Percentiles rank a stretch among this genome's conserved stretches.
Conservation (phyloP, 2,329 filamentous ascomycete genomes). For the Pyrenochaeta sp. region DNA sequence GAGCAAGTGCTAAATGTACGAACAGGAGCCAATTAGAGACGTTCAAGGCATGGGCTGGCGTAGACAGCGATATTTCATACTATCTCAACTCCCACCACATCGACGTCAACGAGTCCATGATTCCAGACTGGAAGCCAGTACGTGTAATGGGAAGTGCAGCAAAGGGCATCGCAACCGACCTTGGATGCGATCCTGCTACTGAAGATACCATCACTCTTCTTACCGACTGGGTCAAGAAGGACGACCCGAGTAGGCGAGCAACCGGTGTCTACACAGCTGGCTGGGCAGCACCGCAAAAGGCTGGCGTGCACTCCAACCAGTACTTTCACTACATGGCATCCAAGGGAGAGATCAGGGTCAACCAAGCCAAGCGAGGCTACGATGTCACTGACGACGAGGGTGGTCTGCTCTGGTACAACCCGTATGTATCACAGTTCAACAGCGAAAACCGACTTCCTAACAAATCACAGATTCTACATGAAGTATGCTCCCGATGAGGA, state of each 20-base stretch:
- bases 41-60: constrained; percentile 92
- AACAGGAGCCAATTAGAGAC: constrained; percentile 91
- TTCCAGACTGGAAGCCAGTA: constrained; percentile 78
- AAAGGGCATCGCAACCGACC: constrained; percentile 76
- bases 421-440: constrained; percentile 55
- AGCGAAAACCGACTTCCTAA: constrained; percentile 10
- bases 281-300: constrained; percentile 92
- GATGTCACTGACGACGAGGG: constrained; percentile 85
- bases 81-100: constrained; percentile 96
- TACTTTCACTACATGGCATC: constrained; percentile 94
- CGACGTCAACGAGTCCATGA: constrained; percentile 92
- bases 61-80: constrained; percentile 92
- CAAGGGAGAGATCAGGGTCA: constrained; percentile 84
- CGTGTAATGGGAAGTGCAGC: constrained; percentile 80
- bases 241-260: constrained; percentile 72
- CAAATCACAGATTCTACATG: constrained; percentile 77
- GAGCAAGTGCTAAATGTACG: constrained; percentile 69
- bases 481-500: constrained; percentile 93
- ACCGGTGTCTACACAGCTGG: constrained; percentile 92
- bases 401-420: constrained; percentile 85
- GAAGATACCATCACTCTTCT: constrained; percentile 94
- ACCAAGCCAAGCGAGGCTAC: constrained; percentile 94
- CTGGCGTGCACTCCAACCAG: constrained; percentile 95
- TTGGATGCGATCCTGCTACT: constrained; percentile 81
- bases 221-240: constrained; percentile 83